Base-by-base conservation (phyloP, 345 rosid species). In the Syzygium oleosum region DNA sequence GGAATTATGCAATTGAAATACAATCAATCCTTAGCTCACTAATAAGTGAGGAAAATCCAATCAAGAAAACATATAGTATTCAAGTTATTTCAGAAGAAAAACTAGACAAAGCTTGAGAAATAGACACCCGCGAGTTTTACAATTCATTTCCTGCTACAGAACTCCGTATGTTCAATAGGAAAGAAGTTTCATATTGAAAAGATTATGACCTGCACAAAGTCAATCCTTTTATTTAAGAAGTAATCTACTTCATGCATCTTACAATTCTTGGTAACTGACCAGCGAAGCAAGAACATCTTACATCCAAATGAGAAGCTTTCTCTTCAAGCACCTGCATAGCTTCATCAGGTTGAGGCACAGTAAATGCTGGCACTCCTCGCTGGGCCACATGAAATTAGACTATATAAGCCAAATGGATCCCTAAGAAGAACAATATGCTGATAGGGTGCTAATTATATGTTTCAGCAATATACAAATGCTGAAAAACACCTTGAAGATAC, bases 301-400 rank as follows among this genome's bases (percentile, higher is more conserved):
- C 99, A 90, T 96, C 91, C 91, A 95, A 88, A 85, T 90, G 86
- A 27, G 95, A 92, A 88, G 99, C 98, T 89, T 92, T 93, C 89
- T 94, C 93, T 93, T 93, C 95, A 90, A 98, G 99, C 87, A 96
- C 99, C 91, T 31, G 80, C 98, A 96, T 98, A 87, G 99, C 99
- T 93, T 98, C 99, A 87, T 93, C 97, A 86, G 97, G 98, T 91
- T 98, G 99, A 88, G 96, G 92, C 87, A 93, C 99, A n/a, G 99
- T 95, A 90, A 93, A 96, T 53, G 99, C 97, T 23, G 99, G 99
- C 85, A 98, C 92, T 52, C 94, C 95, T 86, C 58, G 91, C 99
- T 98, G 95, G 91, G 90, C 46, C 10, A 85, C 51, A 63, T 4
- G 2, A 89, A 85, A 51, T 77, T 49, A 84, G 49, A 84, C 52